phyloP scores from a whole-genome alignment of 495 filamentous ascomycete genomes.

The Chaetomidium leptoderma region DNA sequence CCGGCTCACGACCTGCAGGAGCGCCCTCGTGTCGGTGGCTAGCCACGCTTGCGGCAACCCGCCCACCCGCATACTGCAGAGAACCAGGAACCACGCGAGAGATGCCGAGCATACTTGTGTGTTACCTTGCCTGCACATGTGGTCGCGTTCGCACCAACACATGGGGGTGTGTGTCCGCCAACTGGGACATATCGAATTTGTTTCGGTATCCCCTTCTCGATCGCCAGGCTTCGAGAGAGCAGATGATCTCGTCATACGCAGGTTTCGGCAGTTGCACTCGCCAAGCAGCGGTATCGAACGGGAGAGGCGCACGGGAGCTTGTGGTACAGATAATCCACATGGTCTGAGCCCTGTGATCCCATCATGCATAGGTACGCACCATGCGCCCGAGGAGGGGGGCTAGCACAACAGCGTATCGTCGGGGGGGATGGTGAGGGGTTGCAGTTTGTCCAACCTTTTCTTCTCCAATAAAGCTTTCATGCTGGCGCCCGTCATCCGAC shows the following conservation, averaged over 20 bases:
- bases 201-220: background rate
- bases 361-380: constrained; percentile 2
- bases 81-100: background rate
- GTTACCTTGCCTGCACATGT: background rate
- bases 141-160: background rate
- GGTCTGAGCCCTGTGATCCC: constrained; percentile 1
- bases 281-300: constrained; percentile 6
- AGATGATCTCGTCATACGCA: background rate
- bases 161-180: background rate
- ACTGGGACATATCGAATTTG: background rate
- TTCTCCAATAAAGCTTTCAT: background rate
- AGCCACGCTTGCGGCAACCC: constrained; percentile 2
- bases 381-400: background rate
- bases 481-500: background rate
- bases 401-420: background rate
- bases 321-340: background rate
- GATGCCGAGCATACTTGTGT: background rate
- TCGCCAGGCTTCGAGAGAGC: background rate
- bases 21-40: constrained; percentile 9
- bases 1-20: background rate
- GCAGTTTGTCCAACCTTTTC: background rate
- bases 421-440: background rate
- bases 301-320: constrained; percentile 12
- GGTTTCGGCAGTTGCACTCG: background rate
- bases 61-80: constrained; percentile 7